Base-by-base conservation (phyloP, 805 yeast species). In the Kluyveromyces starmeri region DNA sequence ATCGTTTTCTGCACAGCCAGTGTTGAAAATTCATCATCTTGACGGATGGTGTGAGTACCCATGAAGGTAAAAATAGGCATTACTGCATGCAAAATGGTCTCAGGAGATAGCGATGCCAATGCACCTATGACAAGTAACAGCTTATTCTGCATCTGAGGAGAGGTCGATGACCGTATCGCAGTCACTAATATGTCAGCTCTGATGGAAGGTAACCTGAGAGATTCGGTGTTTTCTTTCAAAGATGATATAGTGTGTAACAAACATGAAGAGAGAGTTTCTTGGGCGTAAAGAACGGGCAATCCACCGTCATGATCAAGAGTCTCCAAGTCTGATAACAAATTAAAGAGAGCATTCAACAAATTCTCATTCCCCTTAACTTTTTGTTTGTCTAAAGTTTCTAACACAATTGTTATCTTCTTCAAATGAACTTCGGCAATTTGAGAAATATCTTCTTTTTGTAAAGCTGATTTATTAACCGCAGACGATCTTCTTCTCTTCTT, bases 61-160 rank as follows among this genome's bases (percentile, higher is more conserved):
- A 92, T 92, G 50, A 92, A 92, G 1, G 98, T 92, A 66, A 92
- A 92, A 34, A 92, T 89, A n/a, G 98, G 98, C 98, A 92, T 92
- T 7, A 92, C 95, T 2, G 96, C 83, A 61, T 92, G 97, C 35
- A 92, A 65, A 19, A 92, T 86, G 20, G 82, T 74, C 51, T 89
- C 96, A 7, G 97, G 96, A 9, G 89, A 83, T 37, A 92, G 62
- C 1, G 85, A 67, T 1, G 97, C 97, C 45, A 92, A 64, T 32
- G 85, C 80, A 2, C 96, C 82, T 45, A 92, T 77, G 18, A 92
- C 89, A 39, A 89, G 64, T 39, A 92, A 64, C 33, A 89, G 62
- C 45, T 86, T 73, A 61, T 92, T 92, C 61, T 92, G 98, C 18
- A 88, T 94, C 58, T 89, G 97, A 2, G 96, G 97, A 19, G 95